Base-by-base conservation (phyloP, 2,329 filamentous ascomycete genomes). In the Pestalotiopsis sp. region DNA sequence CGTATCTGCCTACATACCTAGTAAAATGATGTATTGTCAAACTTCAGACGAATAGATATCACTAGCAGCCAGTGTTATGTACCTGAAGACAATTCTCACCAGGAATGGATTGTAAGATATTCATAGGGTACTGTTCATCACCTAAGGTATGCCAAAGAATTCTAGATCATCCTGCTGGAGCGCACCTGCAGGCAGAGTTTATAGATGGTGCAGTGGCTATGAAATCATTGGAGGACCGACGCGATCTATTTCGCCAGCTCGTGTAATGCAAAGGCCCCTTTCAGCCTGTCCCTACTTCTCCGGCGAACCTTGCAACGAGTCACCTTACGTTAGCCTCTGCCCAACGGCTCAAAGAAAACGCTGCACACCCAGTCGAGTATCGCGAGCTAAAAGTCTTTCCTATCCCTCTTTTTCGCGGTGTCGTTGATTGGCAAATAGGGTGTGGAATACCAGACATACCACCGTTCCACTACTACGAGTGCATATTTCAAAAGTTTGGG, bases 261-360 rank as follows among this genome's bases (percentile, higher is more conserved):
- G 58, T 17, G 31, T 59, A 17, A 62, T 17, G 25, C 5, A 62
- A 20, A n/a, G n/a, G 17, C 13, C 27, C 38, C n/a, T 62, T 62
- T 39, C 25, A 13, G 11, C 13, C 23, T 59, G 11, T 36, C 14
- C 17, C 59, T 36, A 20, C 59, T 20, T 41, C 38, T 39, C 31
- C 27, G 17, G 59, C 59, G 36, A 36, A 52, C 14, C 45, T 52
- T 52, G 59, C 59, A 62, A 62, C 31, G 59, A 62, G 59, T 62
- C 59, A 20, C 59, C n/a, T 20, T 20, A 36, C 59, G 41, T 62
- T 62, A 62, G 59, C 27, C 59, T 12, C 31, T n/a, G 38, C n/a
- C n/a, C 59, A 52, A 17, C 45, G 20, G 17, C 45, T 52, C 12
- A 58, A 12, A 20, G 13, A 25, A 31, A 31, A 61, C 27, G 58